These are phyloP conservation scores for Lignosus rhinocerotis DNA, from an alignment of 1,284 basidiomycete genomes.

Conservation along the genomic window DNA sequence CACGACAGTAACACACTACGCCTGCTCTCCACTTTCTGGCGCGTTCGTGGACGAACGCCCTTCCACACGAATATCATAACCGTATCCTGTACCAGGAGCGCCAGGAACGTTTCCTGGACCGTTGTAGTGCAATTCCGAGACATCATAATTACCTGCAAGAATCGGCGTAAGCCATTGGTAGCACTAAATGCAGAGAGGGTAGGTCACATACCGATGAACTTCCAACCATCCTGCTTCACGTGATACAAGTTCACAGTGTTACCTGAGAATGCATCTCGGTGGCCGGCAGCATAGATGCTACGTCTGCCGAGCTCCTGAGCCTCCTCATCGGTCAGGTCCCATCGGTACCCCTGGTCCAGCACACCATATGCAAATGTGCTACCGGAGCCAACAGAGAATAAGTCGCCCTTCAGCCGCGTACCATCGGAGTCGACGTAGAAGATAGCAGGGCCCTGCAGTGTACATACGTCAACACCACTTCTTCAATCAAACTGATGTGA, in stretches of 20 bases:
- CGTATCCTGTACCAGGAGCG: constrained; percentile 71
- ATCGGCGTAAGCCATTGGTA: background rate
- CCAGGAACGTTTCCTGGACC: constrained; percentile 71
- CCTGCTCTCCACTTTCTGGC: constrained; percentile 15
- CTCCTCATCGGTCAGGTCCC: constrained; percentile 93
- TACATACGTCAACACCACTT: background rate
- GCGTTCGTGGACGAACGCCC: constrained; percentile 33
- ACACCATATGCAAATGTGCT: constrained; percentile 99
- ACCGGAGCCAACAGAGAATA: constrained; percentile 98
- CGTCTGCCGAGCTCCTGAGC: constrained; percentile 93
- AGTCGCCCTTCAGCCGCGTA: constrained; percentile 90
- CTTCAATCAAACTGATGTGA: constrained; percentile 1
- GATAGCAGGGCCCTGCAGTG: constrained; percentile 81
- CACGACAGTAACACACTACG: constrained; percentile 9
- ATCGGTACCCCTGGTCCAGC: constrained; percentile 93
- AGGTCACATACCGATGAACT: constrained; percentile 75
- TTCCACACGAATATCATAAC: constrained; percentile 68
- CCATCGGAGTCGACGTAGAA: constrained; percentile 99
- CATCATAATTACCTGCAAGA: constrained; percentile 73
- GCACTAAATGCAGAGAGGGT: background rate
- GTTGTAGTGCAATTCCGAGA: constrained; percentile 80
- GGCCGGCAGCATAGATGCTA: constrained; percentile 96
- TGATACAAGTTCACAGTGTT: constrained; percentile 97
- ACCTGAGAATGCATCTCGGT: constrained; percentile 97
- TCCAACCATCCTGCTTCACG: constrained; percentile 93